Evolutionary conservation across 805 yeast species (phyloP), one percentile per base, ranked within the genome.

Genomic region (Torulaspora indica): DNA sequence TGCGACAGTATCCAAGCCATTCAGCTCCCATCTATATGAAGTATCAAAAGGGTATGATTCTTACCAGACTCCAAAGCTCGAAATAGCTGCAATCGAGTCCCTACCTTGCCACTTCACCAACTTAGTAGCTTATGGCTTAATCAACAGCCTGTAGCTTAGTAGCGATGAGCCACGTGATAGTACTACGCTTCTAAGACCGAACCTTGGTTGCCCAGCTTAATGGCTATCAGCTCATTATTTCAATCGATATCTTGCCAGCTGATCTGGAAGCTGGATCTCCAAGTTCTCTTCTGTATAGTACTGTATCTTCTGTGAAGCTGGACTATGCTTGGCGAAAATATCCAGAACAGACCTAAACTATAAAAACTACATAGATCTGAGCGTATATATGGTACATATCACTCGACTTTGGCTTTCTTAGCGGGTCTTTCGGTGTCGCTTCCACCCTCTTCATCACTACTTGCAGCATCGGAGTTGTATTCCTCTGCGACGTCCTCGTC

Each of bases 401-500:
- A 47, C 8, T 53, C 57, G 27, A 45, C 37, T 33, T 61, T 70
- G 7, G 68, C 49, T 48, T 68, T 70, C 56, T 70, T 70, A 4
- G 64, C 29, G n/a, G 72, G 69, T 40, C 73, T 70, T 35, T 61
- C 64, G 10, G 46, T 50, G 27, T 48, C 57, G 14, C 45, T 65
- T 38, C 57, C 69, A 38, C 48, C 68, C 20, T 63, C 70, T 28
- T 48, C 65, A 23, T 54, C 61, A 42, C 61, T 54, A 15, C 55
- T 43, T 8, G 57, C 53, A 2, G 68, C 72, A 55, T 85, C 85
- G 9, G 88, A 82, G 58, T 85, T 91, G 57, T 74, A 86, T 63
- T 87, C 96, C 65, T 85, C 95, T 6, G 90, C 95, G 33, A 81
- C 80, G 54, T 85, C 95, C 33, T 77, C 87, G 12, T 68, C 75